Percentiles rank a stretch among this genome's conserved stretches.
Conservation (phyloP, 768 basidiomycete species). For the Lanmaoa rubissima region DNA sequence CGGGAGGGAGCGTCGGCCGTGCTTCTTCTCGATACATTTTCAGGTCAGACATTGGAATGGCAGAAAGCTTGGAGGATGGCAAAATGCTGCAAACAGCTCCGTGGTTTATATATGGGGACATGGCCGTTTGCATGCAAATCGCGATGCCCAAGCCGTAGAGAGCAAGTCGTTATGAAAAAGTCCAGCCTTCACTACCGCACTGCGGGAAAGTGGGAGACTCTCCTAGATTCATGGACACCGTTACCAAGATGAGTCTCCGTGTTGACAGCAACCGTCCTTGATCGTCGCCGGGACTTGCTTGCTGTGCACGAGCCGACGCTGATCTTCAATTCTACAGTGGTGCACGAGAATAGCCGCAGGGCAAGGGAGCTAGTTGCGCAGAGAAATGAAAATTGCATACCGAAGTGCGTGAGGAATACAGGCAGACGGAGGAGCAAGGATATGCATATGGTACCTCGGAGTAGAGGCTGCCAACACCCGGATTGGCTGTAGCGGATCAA, state of each 20-base stretch:
- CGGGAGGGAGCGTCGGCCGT: slow-evolving; percentile 67
- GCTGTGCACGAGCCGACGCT: slow-evolving; percentile 34
- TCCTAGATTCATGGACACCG: slow-evolving; percentile 24
- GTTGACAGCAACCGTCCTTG: slow-evolving; percentile 30
- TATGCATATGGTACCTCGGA: slow-evolving; percentile 2
- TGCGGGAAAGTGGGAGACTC: slow-evolving; percentile 18
- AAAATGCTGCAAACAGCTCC: not conserved
- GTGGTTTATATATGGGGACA: slow-evolving; percentile 27
- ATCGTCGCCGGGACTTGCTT: slow-evolving; percentile 31
- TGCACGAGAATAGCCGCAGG: slow-evolving; percentile 12
- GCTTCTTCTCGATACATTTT: slow-evolving; percentile 21
- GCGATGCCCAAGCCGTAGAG: slow-evolving; percentile 22
- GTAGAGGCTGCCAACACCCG: slow-evolving; percentile 8
- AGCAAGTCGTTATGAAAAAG: slow-evolving; percentile 27
- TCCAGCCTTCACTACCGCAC: slow-evolving; percentile 23
- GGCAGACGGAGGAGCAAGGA: slow-evolving; percentile 10
- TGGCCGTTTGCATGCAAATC: slow-evolving; percentile 25
- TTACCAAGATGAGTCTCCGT: slow-evolving; percentile 28
- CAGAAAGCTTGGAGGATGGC: slow-evolving; percentile 10
- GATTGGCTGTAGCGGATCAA: slow-evolving; percentile 32
- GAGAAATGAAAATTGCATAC: slow-evolving; percentile 23
- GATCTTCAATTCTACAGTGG: slow-evolving; percentile 22
- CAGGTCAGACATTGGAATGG: slow-evolving; percentile 32
- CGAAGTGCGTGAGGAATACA: slow-evolving; percentile 14
- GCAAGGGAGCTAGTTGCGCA: slow-evolving; percentile 9